Conservation (phyloP, 73 alveolate genomes). For the Stentor roeselii region DNA sequence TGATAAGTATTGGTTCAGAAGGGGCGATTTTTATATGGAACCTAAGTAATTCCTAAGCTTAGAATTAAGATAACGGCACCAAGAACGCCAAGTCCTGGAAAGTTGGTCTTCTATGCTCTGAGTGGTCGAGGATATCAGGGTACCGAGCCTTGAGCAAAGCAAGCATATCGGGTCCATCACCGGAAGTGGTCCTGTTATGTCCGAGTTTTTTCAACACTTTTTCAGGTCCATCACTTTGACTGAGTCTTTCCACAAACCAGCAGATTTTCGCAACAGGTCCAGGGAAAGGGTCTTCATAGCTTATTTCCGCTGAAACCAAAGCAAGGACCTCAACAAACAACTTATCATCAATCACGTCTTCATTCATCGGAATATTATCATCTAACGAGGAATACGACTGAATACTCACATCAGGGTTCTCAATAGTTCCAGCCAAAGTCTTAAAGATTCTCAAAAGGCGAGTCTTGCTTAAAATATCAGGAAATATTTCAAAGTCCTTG, state of each 20-base stretch:
- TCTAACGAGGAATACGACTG: no score
- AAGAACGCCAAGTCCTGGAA: neutral
- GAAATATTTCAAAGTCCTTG: constrained; percentile 69
- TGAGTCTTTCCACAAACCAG: constrained; percentile 62
- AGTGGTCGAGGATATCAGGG: neutral
- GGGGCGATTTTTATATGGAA: constrained; percentile 98
- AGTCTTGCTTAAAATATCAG: constrained; percentile 60
- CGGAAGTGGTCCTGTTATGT: neutral
- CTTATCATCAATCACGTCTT: constrained; percentile 66
- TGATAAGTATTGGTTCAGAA: constrained; percentile 84
- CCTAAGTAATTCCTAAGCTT: no score
- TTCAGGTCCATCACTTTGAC: constrained; percentile 59
- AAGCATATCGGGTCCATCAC: neutral
- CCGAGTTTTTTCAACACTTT: constrained; percentile 54
- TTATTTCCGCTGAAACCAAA: constrained; percentile 58
- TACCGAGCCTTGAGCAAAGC: neutral
- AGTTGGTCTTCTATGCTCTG: neutral
- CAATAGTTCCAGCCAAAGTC: constrained; percentile 51
- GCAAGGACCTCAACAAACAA: constrained; percentile 74
- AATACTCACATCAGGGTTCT: constrained; percentile 40
- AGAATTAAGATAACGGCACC: no score
- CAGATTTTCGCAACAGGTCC: constrained; percentile 54
- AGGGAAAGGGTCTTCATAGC: constrained; percentile 55
- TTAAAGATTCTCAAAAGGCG: constrained; percentile 47
- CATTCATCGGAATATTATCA: neutral